Evolutionary conservation across 148 eudicot species (phyloP).

Genomic region (Diospyros lotus): DNA sequence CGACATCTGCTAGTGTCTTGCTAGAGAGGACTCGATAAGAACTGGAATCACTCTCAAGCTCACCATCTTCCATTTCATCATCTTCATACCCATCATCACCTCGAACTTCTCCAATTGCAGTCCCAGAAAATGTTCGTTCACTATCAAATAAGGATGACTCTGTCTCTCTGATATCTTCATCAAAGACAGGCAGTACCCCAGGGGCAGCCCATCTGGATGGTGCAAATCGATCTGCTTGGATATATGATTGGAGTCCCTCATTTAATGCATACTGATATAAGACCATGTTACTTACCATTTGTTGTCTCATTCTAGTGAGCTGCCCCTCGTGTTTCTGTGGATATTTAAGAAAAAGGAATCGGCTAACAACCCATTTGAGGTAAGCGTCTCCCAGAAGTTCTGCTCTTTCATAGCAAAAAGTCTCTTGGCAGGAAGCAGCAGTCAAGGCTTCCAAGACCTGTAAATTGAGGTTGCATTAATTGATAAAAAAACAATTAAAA

Average conservation of each 20-base stretch:
- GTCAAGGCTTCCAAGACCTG: constrained; percentile 98
- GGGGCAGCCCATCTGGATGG: constrained; percentile 99
- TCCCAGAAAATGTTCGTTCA: constrained; percentile 27
- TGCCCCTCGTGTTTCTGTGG: constrained; percentile 99
- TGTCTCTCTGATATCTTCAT: constrained; percentile 78
- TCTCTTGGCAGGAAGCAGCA: constrained; percentile 98
- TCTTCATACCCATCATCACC: constrained; percentile 41
- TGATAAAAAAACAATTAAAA: background rate
- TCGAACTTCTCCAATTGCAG: constrained; percentile 27
- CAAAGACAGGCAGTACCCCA: constrained; percentile 94
- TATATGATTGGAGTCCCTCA: constrained; percentile 84
- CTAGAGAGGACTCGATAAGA: constrained; percentile 93
- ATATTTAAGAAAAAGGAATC: constrained; percentile 81
- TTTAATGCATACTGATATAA: constrained; percentile 77
- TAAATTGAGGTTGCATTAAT: constrained; percentile 19
- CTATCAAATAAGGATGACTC: constrained; percentile 59
- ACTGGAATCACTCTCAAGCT: constrained; percentile 85
- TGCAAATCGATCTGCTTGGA: constrained; percentile 97
- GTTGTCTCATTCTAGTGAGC: constrained; percentile 96
- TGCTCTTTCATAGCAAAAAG: constrained; percentile 98
- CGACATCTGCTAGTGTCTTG: constrained; percentile 98
- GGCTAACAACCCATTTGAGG: constrained; percentile 96
- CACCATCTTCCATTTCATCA: constrained; percentile 93
- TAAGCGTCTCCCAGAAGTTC: constrained; percentile 99
- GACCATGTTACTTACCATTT: constrained; percentile 96